phyloP scores from a whole-genome alignment of 139 green algal genomes.

The Tetratostichococcus sp. region DNA sequence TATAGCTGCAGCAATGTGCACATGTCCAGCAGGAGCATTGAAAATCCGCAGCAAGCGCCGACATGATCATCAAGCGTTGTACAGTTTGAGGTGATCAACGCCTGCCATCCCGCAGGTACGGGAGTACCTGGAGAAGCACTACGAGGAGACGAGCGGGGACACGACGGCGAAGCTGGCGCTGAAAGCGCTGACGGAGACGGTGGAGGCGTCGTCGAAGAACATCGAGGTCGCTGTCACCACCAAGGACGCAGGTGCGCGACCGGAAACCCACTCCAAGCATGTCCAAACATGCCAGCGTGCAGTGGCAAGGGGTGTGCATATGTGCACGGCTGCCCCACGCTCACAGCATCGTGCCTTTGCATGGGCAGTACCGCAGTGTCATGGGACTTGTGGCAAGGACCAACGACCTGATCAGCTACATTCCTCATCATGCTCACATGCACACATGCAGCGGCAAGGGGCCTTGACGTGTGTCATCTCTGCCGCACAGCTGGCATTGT shows the following conservation, averaged over 20 bases:
- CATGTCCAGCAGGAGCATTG: no score
- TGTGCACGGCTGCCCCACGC: neutral
- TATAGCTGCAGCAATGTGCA: no score
- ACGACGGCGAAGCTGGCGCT: constrained; percentile 91
- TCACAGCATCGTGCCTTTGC: no score
- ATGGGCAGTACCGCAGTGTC: no score
- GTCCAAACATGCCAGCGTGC: neutral
- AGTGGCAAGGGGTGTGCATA: neutral
- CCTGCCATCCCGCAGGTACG: constrained; percentile 49
- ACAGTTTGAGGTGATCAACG: no score
- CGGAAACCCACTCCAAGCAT: neutral
- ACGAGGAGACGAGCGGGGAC: constrained; percentile 62
- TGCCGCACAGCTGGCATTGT: no score
- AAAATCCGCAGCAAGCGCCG: no score
- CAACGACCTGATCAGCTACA: neutral
- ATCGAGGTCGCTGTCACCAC: constrained; percentile 87
- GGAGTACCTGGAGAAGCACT: constrained; percentile 99
- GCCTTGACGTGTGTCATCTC: no score
- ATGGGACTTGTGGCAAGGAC: no score
- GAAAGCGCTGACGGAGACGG: constrained; percentile 85
- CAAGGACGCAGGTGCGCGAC: constrained; percentile 26
- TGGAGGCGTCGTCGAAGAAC: constrained; percentile 71
- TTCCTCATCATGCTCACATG: no score
- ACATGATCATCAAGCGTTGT: no score
- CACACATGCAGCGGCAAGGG: no score